Evolutionary conservation across 73 alveolate genomes (phyloP), one percentile per base, ranked within the genome.

Genomic region (Stentor coeruleus): DNA sequence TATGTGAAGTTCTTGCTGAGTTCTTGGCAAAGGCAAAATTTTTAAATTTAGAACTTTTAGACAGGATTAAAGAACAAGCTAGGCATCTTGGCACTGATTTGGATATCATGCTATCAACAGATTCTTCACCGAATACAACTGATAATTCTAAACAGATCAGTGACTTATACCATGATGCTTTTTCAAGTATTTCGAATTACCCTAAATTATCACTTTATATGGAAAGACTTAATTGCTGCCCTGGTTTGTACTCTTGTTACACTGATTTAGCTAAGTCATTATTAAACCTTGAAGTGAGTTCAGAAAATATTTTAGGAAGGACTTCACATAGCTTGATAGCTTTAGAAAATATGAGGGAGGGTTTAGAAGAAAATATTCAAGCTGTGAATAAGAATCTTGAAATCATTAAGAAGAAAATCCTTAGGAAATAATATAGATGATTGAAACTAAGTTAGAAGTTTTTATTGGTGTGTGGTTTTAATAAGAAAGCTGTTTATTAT

Each of bases 61-160:
- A 66, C n/a, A 20, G 37, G 14, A 20, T 66, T 15, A 66, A 20
- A 66, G 79, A 66, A 1, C 79, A 66, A 33, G 79, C 79, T 26
- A 66, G 79, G 2, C 79, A 66, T 33, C 37, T 66, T 28, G 79
- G 79, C 20, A 66, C 79, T 33, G 79, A 66, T 40, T 40, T 66
- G n/a, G 79, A 66, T 33, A 66, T 66, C 33, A 26, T 66, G 42
- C 39, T 66, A 20, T 66, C 79, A 33, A 31, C 49, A 0, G 40
- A 31, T 14, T 20, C 79, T 1, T 33, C 36, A 66, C n/a, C 33
- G 20, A 20, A 66, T 11, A 15, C 79, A 26, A 28, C 79, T 1
- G 40, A 20, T 11, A 2, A 66, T 40, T 66, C 79, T 2, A 31
- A 66, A 2, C 49, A 20, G n/a, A 66, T 66, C 79, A 33, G 37